Conservation (phyloP, 2,329 filamentous ascomycete genomes). For the Ophiostoma tasmaniense region DNA sequence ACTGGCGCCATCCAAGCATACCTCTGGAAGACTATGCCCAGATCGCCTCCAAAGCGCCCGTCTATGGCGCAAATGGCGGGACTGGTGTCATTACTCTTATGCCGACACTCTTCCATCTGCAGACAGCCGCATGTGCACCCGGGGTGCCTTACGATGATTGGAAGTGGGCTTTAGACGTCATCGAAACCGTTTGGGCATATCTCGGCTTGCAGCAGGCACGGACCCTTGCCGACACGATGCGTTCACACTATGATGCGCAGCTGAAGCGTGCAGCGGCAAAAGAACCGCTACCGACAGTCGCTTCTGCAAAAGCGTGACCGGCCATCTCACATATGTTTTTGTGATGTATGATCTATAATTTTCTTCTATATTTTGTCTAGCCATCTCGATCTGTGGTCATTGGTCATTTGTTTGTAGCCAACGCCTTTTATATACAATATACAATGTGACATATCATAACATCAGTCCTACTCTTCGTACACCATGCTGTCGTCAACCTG, state of each 20-base stretch:
- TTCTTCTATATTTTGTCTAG: neutral
- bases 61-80: constrained; percentile 29
- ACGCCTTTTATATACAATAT: neutral
- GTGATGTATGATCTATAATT: neutral
- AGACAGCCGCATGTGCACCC: constrained; percentile 39
- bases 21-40: constrained; percentile 22
- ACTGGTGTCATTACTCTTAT: constrained; percentile 41
- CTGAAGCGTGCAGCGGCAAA: constrained; percentile 5
- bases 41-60: constrained; percentile 27
- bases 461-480: constrained; percentile 15
- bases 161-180: constrained; percentile 36
- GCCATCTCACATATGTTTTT: neutral
- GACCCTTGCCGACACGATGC: constrained; percentile 32
- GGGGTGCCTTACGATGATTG: constrained; percentile 36
- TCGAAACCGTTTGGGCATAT: constrained; percentile 42
- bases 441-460: neutral
- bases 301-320: neutral
- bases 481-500: constrained; percentile 46
- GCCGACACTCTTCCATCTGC: constrained; percentile 41
- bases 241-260: constrained; percentile 21
- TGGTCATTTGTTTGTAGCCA: neutral
- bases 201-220: constrained; percentile 45
- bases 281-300: neutral
- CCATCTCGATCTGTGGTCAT: neutral
- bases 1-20: constrained; percentile 44